Base-by-base conservation (phyloP, 2,329 filamentous ascomycete genomes). In the Blastomyces emzantsi region DNA sequence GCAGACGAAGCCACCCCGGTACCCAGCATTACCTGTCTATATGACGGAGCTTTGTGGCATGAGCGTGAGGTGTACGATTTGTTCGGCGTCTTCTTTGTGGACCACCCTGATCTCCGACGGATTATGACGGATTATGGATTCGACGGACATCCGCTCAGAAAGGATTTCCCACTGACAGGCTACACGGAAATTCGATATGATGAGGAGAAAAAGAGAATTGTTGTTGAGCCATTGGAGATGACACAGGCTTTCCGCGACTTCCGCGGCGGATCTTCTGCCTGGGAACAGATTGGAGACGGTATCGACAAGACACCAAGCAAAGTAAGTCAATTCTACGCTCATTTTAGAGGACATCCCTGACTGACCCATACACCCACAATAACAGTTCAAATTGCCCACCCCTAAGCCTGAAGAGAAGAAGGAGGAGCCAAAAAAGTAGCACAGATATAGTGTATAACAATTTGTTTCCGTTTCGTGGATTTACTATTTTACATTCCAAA, bases 91-190 rank as follows among this genome's bases (percentile, higher is more conserved):
- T 97, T 97, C 83, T 99, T 99, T 79, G 83, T 88, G 62, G 91
- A 89, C 66, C 94, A 99, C 81, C 94, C 94, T 49, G 95, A 99
- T 80, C 82, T 99, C 71, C 87, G 94, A 76, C 87, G 94, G 70
- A 97, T 99, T 80, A 95, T 99, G 93, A 99, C 94, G 69, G 94
- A 99, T 77, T 99, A 99, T 77, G 94, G 94, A 62, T 99, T 99
- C 74, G 95, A 99, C 77, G 94, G 94, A 62, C 94, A 99, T 80
- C 94, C 94, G 52, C 81, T 99, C 74, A 86, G 95, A 74, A 99
- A 99, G 82, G 94, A 99, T 76, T 99, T 99, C 81, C 94, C 94
- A 28, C 80, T 99, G 76, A 97, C 94, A 2, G 94, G 94, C 58
- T 99, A 99, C 82, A 99, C 94, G 43, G 95, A 99, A 81, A 89